Conservation (phyloP, 164 flowering plant genomes). For the Vitis labrusca region DNA sequence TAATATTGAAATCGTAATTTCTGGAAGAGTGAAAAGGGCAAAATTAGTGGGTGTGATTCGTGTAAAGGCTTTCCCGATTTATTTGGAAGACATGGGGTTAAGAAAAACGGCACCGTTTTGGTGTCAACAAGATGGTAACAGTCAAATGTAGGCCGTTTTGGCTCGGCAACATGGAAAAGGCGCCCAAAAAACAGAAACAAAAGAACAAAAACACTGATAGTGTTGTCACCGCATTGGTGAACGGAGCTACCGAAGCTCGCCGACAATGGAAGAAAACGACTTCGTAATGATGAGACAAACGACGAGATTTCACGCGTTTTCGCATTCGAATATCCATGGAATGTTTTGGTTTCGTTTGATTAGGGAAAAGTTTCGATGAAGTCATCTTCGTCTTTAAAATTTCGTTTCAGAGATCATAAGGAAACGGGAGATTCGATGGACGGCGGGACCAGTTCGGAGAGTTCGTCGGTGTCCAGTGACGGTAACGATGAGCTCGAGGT, state of each 20-base stretch:
- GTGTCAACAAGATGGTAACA: too few relatives aligned
- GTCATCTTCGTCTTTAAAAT: slow-evolving; percentile 31
- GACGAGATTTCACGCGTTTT: background rate
- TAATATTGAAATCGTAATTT: too few relatives aligned
- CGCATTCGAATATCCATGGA: background rate
- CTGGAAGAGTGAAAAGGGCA: too few relatives aligned
- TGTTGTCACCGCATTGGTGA: background rate
- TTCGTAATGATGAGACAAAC: background rate
- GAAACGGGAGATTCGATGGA: slow-evolving; percentile 26
- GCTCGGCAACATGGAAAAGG: too few relatives aligned
- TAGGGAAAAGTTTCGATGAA: slow-evolving; percentile 24
- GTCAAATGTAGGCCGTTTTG: too few relatives aligned
- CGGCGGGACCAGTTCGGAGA: slow-evolving; percentile 23
- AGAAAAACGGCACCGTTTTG: too few relatives aligned
- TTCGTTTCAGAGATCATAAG: slow-evolving; percentile 51
- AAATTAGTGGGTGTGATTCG: too few relatives aligned
- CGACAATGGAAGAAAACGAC: slow-evolving; percentile 16
- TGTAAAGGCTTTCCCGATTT: too few relatives aligned
- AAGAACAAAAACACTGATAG: background rate
- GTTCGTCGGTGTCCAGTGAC: slow-evolving; percentile 27
- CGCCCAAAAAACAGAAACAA: background rate
- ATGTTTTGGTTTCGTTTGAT: background rate
- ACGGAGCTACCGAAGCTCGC: slow-evolving; percentile 21
- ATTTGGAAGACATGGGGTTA: too few relatives aligned
- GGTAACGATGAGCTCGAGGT: slow-evolving; percentile 35